Evolutionary conservation across 331 rosid genomes (phyloP), one percentile per base, ranked within the genome.

Genomic region (Rosa hybrid): DNA sequence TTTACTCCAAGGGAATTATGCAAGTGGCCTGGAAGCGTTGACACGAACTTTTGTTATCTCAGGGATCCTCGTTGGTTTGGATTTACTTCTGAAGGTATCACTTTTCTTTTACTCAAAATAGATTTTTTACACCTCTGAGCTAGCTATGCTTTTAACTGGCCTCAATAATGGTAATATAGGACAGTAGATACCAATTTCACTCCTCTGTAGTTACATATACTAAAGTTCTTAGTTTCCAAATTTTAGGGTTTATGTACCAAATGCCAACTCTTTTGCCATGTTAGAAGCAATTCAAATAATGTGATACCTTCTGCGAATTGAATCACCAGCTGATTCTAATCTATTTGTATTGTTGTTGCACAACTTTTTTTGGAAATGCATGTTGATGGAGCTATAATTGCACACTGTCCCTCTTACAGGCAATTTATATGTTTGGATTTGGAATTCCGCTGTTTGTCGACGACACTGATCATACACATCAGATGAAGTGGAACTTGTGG

Each of bases 401-500:
- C 78, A 30, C 21, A 54, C 75, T 74, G 71, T 84, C 84, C 74
- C 79, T 83, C 49, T 78, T 80, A 77, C 89, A 92, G 98, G 96
- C 92, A 38, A 84, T 91, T 12, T 94, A 94, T 88, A 34, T 94
- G 44, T 91, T 94, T 78, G 96, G 87, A 64, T 85, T 92, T 69
- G 97, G 92, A 80, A 89, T 94, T 83, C 96, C 98, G 1, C 75
- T 94, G 21, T 94, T 91, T 85, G 74, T 91, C 14, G 92, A 91
- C 84, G 84, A 75, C 5, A 45, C 77, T 73, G 86, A 87, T 27
- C 50, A 57, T 56, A 64, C 88, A 13, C 91, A 88, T 78, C 87
- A 21, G 27, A 67, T 77, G 62, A 92, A 94, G 86, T 94, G 98
- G 98, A 83, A 86, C 88, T 83, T 94, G 90, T 94, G 96, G 98